phyloP scores from a whole-genome alignment of 257 asterid species.

The Buddleja alternifolia region DNA sequence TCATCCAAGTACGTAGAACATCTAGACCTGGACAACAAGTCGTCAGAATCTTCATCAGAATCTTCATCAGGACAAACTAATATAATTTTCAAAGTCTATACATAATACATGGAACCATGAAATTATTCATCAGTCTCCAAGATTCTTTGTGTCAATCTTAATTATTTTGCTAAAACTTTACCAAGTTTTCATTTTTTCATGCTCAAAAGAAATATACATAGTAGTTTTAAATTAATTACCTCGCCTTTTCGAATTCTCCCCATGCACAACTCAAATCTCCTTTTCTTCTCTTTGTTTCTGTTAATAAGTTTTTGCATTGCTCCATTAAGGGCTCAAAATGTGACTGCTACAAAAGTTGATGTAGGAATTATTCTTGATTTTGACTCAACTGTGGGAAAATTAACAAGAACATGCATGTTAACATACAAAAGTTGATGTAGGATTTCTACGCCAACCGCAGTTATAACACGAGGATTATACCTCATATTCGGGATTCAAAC shows the following conservation, averaged over 20 bases:
- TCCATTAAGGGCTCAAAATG: constrained; percentile 10
- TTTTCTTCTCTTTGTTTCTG: constrained; percentile 4
- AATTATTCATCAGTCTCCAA: too few species aligned
- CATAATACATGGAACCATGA: too few species aligned
- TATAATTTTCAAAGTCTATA: too few species aligned
- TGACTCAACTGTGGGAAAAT: constrained; percentile 32
- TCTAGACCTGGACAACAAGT: too few species aligned
- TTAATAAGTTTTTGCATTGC: constrained; percentile 20
- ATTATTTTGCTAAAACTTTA: too few species aligned
- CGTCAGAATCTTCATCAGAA: too few species aligned
- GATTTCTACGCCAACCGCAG: constrained; percentile 39
- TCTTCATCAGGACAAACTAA: too few species aligned
- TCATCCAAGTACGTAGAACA: too few species aligned
- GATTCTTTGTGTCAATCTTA: too few species aligned
- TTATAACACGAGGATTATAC: constrained; percentile 34
- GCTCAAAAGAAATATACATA: too few species aligned
- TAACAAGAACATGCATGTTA: constrained; percentile 33
- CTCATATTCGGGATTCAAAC: constrained; percentile 42
- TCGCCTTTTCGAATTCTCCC: background rate
- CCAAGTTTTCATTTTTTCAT: too few species aligned
- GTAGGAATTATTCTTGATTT: constrained; percentile 52
- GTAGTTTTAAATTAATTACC: background rate
- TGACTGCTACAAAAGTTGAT: constrained; percentile 29
- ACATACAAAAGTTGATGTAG: constrained; percentile 46
- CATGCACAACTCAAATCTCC: constrained; percentile 29